Percentiles rank a stretch among this genome's conserved stretches.
Conservation (phyloP, 495 filamentous ascomycete genomes). For the Jackrogersella minutella region DNA sequence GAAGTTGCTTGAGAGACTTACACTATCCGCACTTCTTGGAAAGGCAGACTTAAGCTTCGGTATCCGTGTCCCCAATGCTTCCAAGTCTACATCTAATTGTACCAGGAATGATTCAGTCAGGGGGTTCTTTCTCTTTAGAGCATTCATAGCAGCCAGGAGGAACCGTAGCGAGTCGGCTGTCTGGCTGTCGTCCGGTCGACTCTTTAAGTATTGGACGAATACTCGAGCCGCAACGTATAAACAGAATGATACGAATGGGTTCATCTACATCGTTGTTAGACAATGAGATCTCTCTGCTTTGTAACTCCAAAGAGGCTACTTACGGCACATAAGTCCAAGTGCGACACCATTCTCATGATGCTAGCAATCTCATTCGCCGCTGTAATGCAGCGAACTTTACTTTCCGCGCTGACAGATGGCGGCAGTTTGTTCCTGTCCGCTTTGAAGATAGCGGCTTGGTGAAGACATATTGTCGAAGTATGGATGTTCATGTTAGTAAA, state of each 20-base stretch:
- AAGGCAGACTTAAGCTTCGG: slow-evolving; percentile 61
- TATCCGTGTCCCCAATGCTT: slow-evolving; percentile 65
- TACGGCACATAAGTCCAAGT: slow-evolving; percentile 85
- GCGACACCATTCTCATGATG: slow-evolving; percentile 94
- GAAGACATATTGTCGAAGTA: slow-evolving; percentile 94
- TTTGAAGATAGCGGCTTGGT: slow-evolving; percentile 98
- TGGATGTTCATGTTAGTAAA: slow-evolving; percentile 98
- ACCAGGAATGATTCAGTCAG: slow-evolving; percentile 95
- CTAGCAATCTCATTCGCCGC: slow-evolving; percentile 94
- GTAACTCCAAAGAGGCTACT: slow-evolving; percentile 44
- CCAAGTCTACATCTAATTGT: slow-evolving; percentile 91
- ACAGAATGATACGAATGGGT: slow-evolving; percentile 95
- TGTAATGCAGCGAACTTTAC: slow-evolving; percentile 90
- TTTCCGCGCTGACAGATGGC: slow-evolving; percentile 79
- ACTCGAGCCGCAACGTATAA: slow-evolving; percentile 94
- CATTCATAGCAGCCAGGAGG: slow-evolving; percentile 86
- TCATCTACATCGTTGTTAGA: slow-evolving; percentile 66
- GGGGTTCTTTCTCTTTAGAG: slow-evolving; percentile 86
- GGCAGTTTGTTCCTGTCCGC: slow-evolving; percentile 88
- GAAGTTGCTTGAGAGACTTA: slow-evolving; percentile 40
- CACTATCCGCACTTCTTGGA: slow-evolving; percentile 58
- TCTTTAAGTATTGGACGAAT: slow-evolving; percentile 94
- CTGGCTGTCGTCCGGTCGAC: slow-evolving; percentile 82
- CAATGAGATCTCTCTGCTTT: not conserved
- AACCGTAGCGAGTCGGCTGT: slow-evolving; percentile 87